Conservation (phyloP, 148 eudicot genomes). For the Amaranthus hypochondriacus region DNA sequence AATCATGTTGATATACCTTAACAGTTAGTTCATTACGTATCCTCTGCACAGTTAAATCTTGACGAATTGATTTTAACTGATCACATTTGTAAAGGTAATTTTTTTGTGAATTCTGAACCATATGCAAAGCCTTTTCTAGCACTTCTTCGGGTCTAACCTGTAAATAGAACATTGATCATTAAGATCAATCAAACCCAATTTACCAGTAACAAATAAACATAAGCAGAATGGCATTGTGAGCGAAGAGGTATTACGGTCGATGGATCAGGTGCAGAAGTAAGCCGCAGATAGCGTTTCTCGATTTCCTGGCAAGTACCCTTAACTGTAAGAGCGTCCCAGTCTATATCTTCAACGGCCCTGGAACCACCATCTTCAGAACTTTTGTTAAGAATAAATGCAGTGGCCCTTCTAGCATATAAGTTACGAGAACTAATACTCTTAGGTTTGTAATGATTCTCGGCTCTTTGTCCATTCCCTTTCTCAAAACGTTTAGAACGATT, state of each 20-base stretch:
- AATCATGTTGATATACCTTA: conserved; percentile 42
- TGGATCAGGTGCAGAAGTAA: conserved; percentile 97
- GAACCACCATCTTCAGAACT: conserved; percentile 59
- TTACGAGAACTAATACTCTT: conserved; percentile 54
- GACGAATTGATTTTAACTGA: conserved; percentile 94
- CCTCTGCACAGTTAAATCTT: conserved; percentile 93
- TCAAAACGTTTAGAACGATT: conserved; percentile 89
- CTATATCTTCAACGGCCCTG: conserved; percentile 96
- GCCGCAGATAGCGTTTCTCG: conserved; percentile 93
- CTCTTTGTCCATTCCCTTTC: conserved; percentile 56
- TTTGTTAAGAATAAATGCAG: conserved; percentile 59
- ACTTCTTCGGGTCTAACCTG: conserved; percentile 98
- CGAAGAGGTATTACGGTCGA: conserved; percentile 54
- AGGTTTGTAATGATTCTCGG: conserved; percentile 40
- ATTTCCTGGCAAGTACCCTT: conserved; percentile 93
- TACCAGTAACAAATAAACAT: conserved; percentile 7
- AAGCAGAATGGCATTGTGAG: neutral
- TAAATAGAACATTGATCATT: conserved; percentile 24
- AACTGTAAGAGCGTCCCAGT: conserved; percentile 92
- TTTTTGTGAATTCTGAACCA: conserved; percentile 78
- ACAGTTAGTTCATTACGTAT: conserved; percentile 92
- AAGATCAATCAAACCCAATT: neutral
- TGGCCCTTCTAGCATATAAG: conserved; percentile 57
- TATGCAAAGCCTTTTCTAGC: conserved; percentile 66
- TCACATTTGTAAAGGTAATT: conserved; percentile 91